Percentiles rank a stretch among this genome's conserved stretches.
Evolutionary conservation across 352 stramenopile genomes (phyloP).

Genomic region (Phytophthora idaei): DNA sequence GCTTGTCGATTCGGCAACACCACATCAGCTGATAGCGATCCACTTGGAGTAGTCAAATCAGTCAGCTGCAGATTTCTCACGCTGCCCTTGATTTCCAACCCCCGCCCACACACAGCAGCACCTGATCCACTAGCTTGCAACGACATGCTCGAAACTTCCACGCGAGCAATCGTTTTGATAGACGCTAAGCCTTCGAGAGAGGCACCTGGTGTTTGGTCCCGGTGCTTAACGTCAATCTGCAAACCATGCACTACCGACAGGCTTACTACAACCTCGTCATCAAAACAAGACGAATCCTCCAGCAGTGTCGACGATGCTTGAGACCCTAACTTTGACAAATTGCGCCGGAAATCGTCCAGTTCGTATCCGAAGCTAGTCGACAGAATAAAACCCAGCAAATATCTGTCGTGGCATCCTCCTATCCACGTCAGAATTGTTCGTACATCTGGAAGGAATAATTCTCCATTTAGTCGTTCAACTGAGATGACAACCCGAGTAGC

Average conservation of each 20-base stretch:
- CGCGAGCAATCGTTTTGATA: constrained; percentile 34
- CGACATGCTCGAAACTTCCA: constrained; percentile 43
- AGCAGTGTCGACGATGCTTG: constrained; percentile 36
- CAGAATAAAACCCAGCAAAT: constrained; percentile 68
- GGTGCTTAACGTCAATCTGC: constrained; percentile 49
- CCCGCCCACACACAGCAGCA: constrained; percentile 13
- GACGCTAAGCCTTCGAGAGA: constrained; percentile 14
- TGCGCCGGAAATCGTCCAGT: constrained; percentile 54
- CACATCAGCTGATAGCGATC: constrained; percentile 31
- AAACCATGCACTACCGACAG: constrained; percentile 40
- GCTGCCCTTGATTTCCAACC: constrained; percentile 62
- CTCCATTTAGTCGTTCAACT: constrained; percentile 39
- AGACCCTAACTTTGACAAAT: constrained; percentile 56
- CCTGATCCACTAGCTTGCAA: constrained; percentile 33
- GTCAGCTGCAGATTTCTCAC: constrained; percentile 74
- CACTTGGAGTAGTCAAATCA: constrained; percentile 60
- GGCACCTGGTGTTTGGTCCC: constrained; percentile 30
- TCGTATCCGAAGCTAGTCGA: constrained; percentile 72
- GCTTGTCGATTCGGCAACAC: constrained; percentile 69
- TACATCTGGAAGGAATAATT: constrained; percentile 56
- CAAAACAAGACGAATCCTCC: constrained; percentile 33
- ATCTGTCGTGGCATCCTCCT: constrained; percentile 45
- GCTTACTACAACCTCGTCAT: constrained; percentile 33
- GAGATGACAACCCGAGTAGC: constrained; percentile 30
- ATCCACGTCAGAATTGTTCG: constrained; percentile 46